Evolutionary conservation across 164 flowering plant genomes (phyloP).

Genomic region (Stephania yunnanensis): DNA sequence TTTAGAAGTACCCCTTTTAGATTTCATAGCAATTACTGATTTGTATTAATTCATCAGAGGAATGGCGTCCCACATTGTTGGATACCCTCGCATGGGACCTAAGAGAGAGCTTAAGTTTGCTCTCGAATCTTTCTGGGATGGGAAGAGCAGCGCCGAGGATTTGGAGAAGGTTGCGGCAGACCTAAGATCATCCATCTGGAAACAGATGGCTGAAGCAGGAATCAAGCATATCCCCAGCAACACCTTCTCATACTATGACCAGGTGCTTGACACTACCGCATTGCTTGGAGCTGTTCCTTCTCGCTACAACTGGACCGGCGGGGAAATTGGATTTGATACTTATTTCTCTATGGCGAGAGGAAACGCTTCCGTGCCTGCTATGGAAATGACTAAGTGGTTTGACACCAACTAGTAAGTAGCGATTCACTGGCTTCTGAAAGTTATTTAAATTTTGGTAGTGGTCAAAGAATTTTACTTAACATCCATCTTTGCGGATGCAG

Average conservation of each 20-base stretch:
- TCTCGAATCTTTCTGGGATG: slow-evolving; percentile 29
- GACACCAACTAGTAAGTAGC: slow-evolving; percentile 30
- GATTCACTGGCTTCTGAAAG: not conserved
- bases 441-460: not conserved
- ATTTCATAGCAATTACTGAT: no score
- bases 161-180: slow-evolving; percentile 27
- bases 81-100: slow-evolving; percentile 23
- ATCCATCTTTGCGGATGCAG: slow-evolving; percentile 13
- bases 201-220: slow-evolving; percentile 24
- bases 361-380: slow-evolving; percentile 26
- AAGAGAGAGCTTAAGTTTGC: slow-evolving; percentile 22
- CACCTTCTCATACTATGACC: slow-evolving; percentile 26
- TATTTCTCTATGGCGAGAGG: slow-evolving; percentile 31
- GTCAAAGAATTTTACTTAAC: not conserved
- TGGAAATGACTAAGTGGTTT: slow-evolving; percentile 32
- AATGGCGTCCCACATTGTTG: slow-evolving; percentile 23
- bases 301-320: slow-evolving; percentile 27
- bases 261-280: slow-evolving; percentile 28
- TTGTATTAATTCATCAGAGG: slow-evolving; percentile 1
- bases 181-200: slow-evolving; percentile 27
- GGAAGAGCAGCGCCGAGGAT: slow-evolving; percentile 25
- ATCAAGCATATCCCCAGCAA: slow-evolving; percentile 27
- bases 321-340: slow-evolving; percentile 26
- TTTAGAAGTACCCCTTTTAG: not conserved
- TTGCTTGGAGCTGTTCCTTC: slow-evolving; percentile 28